Evolutionary conservation across 1,284 basidiomycete genomes (phyloP).

Genomic region (Sporisorium scitamineum): DNA sequence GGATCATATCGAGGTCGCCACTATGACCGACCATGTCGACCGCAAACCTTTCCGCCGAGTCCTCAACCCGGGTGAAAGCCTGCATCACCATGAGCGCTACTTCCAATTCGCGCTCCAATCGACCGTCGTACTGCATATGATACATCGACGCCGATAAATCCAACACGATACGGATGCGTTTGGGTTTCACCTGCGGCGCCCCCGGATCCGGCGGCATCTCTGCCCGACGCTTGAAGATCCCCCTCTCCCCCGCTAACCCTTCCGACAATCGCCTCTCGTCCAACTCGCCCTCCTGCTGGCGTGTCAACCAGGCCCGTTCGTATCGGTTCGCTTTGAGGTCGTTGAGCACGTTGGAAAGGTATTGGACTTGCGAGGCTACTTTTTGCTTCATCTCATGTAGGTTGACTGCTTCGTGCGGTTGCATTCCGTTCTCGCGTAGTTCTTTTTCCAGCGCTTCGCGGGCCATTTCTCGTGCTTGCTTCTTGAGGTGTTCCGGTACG

Average conservation of each 20-base stretch:
- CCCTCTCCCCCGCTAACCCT: slow-evolving; percentile 69
- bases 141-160: slow-evolving; percentile 68
- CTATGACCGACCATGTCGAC: slow-evolving; percentile 69
- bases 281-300: slow-evolving; percentile 70
- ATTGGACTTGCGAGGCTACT: slow-evolving; percentile 60
- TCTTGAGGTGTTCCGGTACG: slow-evolving; percentile 68
- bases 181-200: slow-evolving; percentile 69
- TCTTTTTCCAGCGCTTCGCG: slow-evolving; percentile 67
- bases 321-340: slow-evolving; percentile 69
- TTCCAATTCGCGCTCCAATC: slow-evolving; percentile 64
- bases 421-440: slow-evolving; percentile 66
- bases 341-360: slow-evolving; percentile 64
- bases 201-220: slow-evolving; percentile 67
- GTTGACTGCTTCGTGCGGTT: slow-evolving; percentile 64
- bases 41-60: slow-evolving; percentile 55
- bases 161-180: slow-evolving; percentile 69
- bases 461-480: slow-evolving; percentile 70
- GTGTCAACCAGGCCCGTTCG: slow-evolving; percentile 69
- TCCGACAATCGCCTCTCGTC: slow-evolving; percentile 69
- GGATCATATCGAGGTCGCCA: slow-evolving; percentile 67
- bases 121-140: slow-evolving; percentile 67
- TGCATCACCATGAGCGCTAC: slow-evolving; percentile 69
- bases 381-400: slow-evolving; percentile 64
- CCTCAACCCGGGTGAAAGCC: slow-evolving; percentile 60
- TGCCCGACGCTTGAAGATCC: slow-evolving; percentile 67